These are phyloP conservation scores for Russula olivacea DNA, from an alignment of 768 basidiomycete genomes.

Conservation along the genomic window DNA sequence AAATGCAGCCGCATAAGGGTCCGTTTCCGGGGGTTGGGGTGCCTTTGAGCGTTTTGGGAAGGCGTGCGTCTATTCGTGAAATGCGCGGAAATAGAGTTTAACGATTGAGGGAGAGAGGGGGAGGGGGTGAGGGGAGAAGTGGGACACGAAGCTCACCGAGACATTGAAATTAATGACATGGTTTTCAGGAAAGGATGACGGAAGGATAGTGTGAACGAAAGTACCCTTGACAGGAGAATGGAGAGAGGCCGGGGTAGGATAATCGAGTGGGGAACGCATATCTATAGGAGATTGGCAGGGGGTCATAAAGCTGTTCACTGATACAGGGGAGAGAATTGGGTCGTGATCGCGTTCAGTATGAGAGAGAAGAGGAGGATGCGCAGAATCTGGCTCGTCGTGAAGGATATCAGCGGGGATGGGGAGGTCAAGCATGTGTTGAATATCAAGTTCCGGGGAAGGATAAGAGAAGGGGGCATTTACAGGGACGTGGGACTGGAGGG, in stretches of 20 bases:
- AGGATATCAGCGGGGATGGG: slow-evolving; percentile 14
- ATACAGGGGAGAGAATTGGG: slow-evolving; percentile 20
- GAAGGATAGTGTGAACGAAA: slow-evolving; percentile 22
- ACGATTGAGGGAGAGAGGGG: background rate
- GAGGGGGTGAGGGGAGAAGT: background rate
- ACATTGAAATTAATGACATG: slow-evolving; percentile 27
- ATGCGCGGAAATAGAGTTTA: slow-evolving; percentile 20
- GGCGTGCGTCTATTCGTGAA: slow-evolving; percentile 22
- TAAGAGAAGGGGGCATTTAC: slow-evolving; percentile 13
- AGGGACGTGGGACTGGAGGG: slow-evolving; percentile 12
- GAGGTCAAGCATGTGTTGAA: slow-evolving; percentile 21
- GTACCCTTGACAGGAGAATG: slow-evolving; percentile 18
- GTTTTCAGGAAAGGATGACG: slow-evolving; percentile 26
- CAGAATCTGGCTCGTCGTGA: slow-evolving; percentile 8
- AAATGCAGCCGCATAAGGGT: slow-evolving; percentile 43
- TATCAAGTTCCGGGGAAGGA: slow-evolving; percentile 17
- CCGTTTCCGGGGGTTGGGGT: slow-evolving; percentile 26
- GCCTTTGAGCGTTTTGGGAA: slow-evolving; percentile 26
- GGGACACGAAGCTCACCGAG: slow-evolving; percentile 22
- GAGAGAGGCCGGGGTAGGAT: slow-evolving; percentile 18
- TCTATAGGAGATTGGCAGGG: slow-evolving; percentile 26
- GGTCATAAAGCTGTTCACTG: slow-evolving; percentile 21
- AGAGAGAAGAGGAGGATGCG: slow-evolving; percentile 11
- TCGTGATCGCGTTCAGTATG: slow-evolving; percentile 22
- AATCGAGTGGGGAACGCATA: slow-evolving; percentile 22